Evolutionary conservation across 148 eudicot genomes (phyloP).

Genomic region (Vaccinium vitisidaea): DNA sequence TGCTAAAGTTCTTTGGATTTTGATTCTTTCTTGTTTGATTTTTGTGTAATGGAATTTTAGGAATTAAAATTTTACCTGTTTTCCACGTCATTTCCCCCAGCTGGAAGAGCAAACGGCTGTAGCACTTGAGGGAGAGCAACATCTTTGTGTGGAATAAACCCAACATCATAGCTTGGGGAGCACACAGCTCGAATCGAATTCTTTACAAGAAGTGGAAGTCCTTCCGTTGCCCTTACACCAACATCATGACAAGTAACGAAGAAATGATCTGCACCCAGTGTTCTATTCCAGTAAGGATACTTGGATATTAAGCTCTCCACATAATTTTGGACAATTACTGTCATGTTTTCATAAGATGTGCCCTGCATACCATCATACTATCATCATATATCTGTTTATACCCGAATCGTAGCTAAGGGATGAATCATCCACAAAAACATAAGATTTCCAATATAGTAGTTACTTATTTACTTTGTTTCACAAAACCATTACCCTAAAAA

Average conservation of each 20-base stretch:
- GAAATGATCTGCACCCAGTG: conserved; percentile 94
- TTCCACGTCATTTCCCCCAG: conserved; percentile 83
- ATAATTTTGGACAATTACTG: conserved; percentile 71
- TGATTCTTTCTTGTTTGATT: too few species aligned
- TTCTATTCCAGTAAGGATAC: conserved; percentile 95
- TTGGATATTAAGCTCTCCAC: conserved; percentile 77
- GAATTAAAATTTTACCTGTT: conserved; percentile 47
- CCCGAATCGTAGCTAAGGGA: conserved; percentile 22
- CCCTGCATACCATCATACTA: conserved; percentile 57
- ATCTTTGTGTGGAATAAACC: conserved; percentile 94
- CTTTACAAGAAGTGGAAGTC: conserved; percentile 70
- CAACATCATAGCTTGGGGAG: conserved; percentile 89
- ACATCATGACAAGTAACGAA: conserved; percentile 97
- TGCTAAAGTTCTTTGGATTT: too few species aligned
- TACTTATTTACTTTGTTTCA: background rate
- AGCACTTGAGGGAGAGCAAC: conserved; percentile 94
- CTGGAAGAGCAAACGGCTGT: conserved; percentile 95
- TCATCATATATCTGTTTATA: background rate
- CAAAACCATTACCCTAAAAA: background rate
- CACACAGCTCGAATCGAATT: conserved; percentile 92
- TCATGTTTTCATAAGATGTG: conserved; percentile 93
- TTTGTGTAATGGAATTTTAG: too few species aligned
- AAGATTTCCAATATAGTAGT: background rate
- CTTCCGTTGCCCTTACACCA: conserved; percentile 95
- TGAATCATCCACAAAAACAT: background rate